Conservation (phyloP, 1,284 basidiomycete species). For the Abortiporus biennis region DNA sequence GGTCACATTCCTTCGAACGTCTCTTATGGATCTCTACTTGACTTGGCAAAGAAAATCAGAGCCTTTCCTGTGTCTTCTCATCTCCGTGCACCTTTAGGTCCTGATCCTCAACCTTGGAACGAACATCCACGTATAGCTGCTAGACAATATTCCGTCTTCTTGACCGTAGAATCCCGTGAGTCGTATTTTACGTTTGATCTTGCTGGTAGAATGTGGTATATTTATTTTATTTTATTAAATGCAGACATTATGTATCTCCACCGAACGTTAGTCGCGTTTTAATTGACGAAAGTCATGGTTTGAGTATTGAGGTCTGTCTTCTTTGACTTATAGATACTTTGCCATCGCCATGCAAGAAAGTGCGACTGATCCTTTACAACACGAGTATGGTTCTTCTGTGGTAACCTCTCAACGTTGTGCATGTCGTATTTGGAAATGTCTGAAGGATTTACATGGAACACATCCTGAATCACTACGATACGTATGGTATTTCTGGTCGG, state of each 20-base stretch:
- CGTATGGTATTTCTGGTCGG: conserved; percentile 49
- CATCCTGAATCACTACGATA: conserved; percentile 29
- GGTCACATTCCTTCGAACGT: conserved; percentile 20
- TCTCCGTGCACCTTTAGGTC: conserved; percentile 30
- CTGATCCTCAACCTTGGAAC: conserved; percentile 32
- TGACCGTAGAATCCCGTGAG: conserved; percentile 39
- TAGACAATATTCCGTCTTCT: conserved; percentile 38
- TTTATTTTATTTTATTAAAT: not conserved
- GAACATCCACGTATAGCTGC: conserved; percentile 30
- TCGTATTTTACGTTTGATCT: conserved; percentile 4
- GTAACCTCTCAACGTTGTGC: conserved; percentile 39
- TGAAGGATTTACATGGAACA: conserved; percentile 32
- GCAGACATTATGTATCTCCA: conserved; percentile 48
- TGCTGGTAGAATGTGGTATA: not conserved
- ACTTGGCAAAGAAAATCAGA: conserved; percentile 40
- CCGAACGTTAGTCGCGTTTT: conserved; percentile 21
- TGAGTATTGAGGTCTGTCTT: not conserved
- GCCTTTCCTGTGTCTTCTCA: conserved; percentile 37
- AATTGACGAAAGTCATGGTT: too few species aligned
- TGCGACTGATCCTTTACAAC: conserved; percentile 34
- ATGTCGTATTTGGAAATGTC: conserved; percentile 32
- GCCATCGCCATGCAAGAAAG: conserved; percentile 38
- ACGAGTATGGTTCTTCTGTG: conserved; percentile 43
- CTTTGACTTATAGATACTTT: conserved; percentile 27
- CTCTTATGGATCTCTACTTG: conserved; percentile 33